Conservation (phyloP, 345 rosid genomes). For the Eucalyptus marginata region DNA sequence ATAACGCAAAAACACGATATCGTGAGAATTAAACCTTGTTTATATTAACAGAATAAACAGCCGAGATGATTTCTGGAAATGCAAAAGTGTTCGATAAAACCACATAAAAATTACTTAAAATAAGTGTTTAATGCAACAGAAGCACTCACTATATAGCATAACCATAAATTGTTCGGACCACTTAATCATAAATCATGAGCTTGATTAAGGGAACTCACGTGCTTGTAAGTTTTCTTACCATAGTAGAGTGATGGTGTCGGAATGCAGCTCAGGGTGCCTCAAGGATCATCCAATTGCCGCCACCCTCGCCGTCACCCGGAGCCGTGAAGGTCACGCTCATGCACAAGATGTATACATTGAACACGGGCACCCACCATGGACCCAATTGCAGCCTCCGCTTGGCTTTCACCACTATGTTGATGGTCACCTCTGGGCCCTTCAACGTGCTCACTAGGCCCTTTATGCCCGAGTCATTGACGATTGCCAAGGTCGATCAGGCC, state of each 20-base stretch:
- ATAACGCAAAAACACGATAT: not conserved
- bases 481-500: not conserved
- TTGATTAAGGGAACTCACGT: too few species aligned
- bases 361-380: not conserved
- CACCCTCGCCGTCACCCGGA: too few species aligned
- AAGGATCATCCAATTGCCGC: too few species aligned
- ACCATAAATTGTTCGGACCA: too few species aligned
- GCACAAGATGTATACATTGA: not conserved
- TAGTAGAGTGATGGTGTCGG: too few species aligned
- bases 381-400: not conserved
- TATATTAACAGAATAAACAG: not conserved
- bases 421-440: not conserved
- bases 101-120: not conserved
- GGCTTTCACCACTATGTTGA: not conserved
- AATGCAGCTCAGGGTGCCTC: too few species aligned
- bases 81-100: too few species aligned
- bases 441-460: not conserved
- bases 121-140: too few species aligned
- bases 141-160: too few species aligned
- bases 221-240: too few species aligned
- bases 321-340: not conserved
- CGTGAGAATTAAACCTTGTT: not conserved
- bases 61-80: not conserved
- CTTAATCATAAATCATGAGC: too few species aligned
- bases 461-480: not conserved